Base-by-base conservation (phyloP, 192 early-diverging fungal species). In the Backusella circina region DNA sequence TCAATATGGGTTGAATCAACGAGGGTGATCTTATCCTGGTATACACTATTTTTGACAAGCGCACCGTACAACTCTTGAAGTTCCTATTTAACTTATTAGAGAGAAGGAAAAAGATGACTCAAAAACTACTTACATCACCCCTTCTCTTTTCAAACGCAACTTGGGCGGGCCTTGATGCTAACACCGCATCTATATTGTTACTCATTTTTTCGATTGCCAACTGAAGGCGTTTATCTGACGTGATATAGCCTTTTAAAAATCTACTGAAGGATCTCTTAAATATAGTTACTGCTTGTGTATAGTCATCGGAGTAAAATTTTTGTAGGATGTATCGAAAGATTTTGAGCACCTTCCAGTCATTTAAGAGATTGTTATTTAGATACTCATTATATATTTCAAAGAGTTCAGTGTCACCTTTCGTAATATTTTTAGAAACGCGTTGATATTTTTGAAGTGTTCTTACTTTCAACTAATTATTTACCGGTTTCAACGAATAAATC, bases 1-100 rank as follows among this genome's bases (percentile, higher is more conserved):
- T 66, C 65, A 66, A 66, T 66, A 66, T 66, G 35, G 31, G 65
- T 66, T 66, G 65, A 66, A 66, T 66, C 65, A 66, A 66, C 16
- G 65, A 66, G 31, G 16, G 33, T 66, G 65, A 66, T 36, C 65
- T 66, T 66, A 66, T 66, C 65, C 65, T 66, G 65, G 65, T 66
- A 36, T 36, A 66, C 65, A 66, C 65, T 66, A 18, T 66, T 66
- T 66, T 66, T 66, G 65, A 6, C 12, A 66, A 36, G 16, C 30
- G 65, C 32, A 28, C 33, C 65, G 16, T 66, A 66, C 65, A 66
- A 66, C 65, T 66, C 31, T 66, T 66, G 10, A 66, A 66, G 65
- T 66, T 66, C 65, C 65, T 66, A 66, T 66, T 33, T 66, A 66
- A 66, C 65, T 66, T 66, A 66, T 66, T 66, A 66, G 65, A 66